A percentile compares a stretch with the other conserved stretches of the same genome.
phyloP scores from a whole-genome alignment of 306 rosid genomes.

The Sechiopsis laciniata region DNA sequence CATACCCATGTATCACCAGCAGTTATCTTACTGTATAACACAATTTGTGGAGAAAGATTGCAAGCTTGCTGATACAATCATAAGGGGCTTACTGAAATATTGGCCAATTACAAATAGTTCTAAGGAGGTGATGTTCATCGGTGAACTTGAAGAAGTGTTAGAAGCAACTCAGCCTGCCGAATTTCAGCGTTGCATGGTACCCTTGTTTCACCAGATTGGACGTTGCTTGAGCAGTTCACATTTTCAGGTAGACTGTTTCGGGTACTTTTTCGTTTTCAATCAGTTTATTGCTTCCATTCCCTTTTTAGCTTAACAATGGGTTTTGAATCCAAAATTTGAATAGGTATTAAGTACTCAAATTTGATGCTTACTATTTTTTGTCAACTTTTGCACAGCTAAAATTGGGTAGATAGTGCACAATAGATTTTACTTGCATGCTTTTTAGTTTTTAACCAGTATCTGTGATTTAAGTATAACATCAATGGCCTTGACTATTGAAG shows the following conservation, averaged over 20 bases:
- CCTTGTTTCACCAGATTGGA: conserved; percentile 71
- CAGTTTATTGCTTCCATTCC: conserved; percentile 18
- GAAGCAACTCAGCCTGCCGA: conserved; percentile 94
- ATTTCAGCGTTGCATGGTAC: conserved; percentile 86
- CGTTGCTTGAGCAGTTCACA: conserved; percentile 93
- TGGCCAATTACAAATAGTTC: conserved; percentile 96
- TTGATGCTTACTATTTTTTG: too few species aligned
- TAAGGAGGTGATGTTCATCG: conserved; percentile 95
- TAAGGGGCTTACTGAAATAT: conserved; percentile 80
- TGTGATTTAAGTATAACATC: too few species aligned
- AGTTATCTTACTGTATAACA: conserved; percentile 84
- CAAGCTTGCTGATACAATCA: conserved; percentile 95
- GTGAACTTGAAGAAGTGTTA: conserved; percentile 94
- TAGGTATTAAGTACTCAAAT: too few species aligned
- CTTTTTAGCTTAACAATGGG: neutral
- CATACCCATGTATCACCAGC: conserved; percentile 88
- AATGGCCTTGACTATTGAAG: too few species aligned
- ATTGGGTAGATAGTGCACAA: too few species aligned
- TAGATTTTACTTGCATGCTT: too few species aligned
- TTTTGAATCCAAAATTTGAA: neutral
- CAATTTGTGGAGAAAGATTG: conserved; percentile 96
- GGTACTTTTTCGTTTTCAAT: conserved; percentile 21
- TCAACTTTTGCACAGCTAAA: too few species aligned
- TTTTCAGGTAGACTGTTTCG: conserved; percentile 68
- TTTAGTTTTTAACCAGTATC: too few species aligned